A percentile compares a stretch with the other conserved stretches of the same genome.
These are phyloP conservation scores for Diaporthe australafricana DNA, from an alignment of 2,329 filamentous ascomycete species.

Conservation along the genomic window DNA sequence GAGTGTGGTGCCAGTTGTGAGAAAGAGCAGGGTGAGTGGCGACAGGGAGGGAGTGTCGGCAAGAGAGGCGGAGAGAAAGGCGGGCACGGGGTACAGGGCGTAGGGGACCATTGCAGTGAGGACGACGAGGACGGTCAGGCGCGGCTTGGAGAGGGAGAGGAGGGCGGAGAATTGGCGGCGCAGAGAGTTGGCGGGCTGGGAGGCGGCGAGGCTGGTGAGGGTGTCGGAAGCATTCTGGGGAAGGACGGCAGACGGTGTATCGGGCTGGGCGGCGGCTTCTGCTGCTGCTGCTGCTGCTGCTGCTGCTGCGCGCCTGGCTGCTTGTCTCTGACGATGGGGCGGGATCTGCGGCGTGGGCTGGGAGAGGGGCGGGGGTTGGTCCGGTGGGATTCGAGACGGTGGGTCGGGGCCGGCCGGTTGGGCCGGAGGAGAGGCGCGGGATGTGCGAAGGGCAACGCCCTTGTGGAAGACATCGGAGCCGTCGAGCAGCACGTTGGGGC, in stretches of 20 bases:
- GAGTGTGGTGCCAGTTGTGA: constrained; percentile 88
- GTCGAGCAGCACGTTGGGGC: constrained; percentile 48
- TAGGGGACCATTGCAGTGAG: constrained; percentile 92
- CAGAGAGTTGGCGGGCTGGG: constrained; percentile 61
- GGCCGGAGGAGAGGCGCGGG: constrained; percentile 25
- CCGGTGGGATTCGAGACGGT: background rate
- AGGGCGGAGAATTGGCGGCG: constrained; percentile 81
- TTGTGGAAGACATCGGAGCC: constrained; percentile 42
- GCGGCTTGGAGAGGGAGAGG: constrained; percentile 94
- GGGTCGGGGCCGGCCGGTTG: background rate
- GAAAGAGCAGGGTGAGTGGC: constrained; percentile 90
- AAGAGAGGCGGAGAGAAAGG: constrained; percentile 76
- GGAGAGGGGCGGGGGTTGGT: background rate
- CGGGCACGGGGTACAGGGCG: constrained; percentile 91
- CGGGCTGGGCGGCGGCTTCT: constrained; percentile 14
- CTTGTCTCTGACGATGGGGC: constrained; percentile 46
- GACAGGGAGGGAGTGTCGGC: constrained; percentile 83
- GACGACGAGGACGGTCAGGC: constrained; percentile 90
- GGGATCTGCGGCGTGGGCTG: constrained; percentile 36
- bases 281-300: constrained; percentile 36
- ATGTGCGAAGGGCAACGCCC: constrained; percentile 19
- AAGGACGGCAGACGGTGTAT: constrained; percentile 38
- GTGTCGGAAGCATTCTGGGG: constrained; percentile 60
- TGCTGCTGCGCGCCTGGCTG: constrained; percentile 38
- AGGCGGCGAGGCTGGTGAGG: constrained; percentile 63